Conservation (phyloP, 2,329 filamentous ascomycete genomes). For the Neopestalotiopsis sp. region DNA sequence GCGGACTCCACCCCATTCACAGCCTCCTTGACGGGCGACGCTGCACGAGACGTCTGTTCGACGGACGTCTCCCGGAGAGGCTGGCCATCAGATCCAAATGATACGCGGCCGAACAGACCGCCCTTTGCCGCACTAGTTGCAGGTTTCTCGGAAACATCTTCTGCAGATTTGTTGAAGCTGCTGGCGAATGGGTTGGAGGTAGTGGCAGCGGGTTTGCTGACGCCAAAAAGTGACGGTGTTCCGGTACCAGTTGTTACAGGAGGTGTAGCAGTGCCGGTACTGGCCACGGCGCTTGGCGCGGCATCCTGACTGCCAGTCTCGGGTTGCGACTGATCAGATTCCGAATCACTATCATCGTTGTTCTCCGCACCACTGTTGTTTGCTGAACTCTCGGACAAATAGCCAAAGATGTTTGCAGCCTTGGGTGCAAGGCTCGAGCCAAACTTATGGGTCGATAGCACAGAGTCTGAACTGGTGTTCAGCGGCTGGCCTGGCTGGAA, state of each 20-base stretch:
- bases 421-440: conserved; percentile 30
- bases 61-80: conserved; percentile 32
- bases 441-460: conserved; percentile 30
- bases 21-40: conserved; percentile 21
- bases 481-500: conserved; percentile 39
- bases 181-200: conserved; percentile 21
- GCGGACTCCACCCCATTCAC: conserved; percentile 20
- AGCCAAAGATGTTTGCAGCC: conserved; percentile 61
- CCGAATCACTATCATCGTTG: conserved; percentile 48
- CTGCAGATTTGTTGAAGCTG: conserved; percentile 17
- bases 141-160: conserved; percentile 22
- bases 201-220: conserved; percentile 32
- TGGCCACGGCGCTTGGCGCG: conserved; percentile 47
- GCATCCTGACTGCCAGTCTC: conserved; percentile 47
- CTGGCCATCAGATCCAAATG: conserved; percentile 36
- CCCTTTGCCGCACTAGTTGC: conserved; percentile 29
- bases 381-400: conserved; percentile 62
- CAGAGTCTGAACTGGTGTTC: conserved; percentile 27
- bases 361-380: conserved; percentile 58
- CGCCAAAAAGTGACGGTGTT: conserved; percentile 34
- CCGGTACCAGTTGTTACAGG: conserved; percentile 43
- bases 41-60: conserved; percentile 24
- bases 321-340: conserved; percentile 51
- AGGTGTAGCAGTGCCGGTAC: conserved; percentile 45
- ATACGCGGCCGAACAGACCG: conserved; percentile 37